Percentiles rank a stretch among this genome's conserved stretches.
Evolutionary conservation across 805 yeast genomes (phyloP).

Genomic region (Metschnikowia cubensis): DNA sequence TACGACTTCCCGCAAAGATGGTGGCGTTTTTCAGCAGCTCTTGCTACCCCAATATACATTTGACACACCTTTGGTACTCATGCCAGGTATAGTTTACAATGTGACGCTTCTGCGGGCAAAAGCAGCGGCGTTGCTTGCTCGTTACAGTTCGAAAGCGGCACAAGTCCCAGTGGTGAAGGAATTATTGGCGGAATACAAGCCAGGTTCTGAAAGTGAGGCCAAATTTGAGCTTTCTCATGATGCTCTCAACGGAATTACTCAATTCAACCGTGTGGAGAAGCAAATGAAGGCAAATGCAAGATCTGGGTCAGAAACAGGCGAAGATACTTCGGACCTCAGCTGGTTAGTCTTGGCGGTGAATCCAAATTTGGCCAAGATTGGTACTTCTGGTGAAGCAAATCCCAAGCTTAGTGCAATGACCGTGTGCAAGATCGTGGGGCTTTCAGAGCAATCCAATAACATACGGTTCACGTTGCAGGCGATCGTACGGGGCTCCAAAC

Average conservation of each 20-base stretch:
- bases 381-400: constrained; percentile 11
- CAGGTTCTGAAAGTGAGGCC: constrained; percentile 6
- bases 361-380: constrained; percentile 32
- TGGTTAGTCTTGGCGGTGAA: constrained; percentile 36
- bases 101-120: constrained; percentile 47
- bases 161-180: constrained; percentile 27
- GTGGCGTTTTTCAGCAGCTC: constrained; percentile 14
- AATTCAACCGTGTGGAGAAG: constrained; percentile 16
- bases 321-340: constrained; percentile 24
- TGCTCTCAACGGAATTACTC: constrained; percentile 30
- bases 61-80: constrained; percentile 44
- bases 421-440: constrained; percentile 44
- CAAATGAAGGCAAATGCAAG: constrained; percentile 1
- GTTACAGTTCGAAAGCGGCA: constrained; percentile 32
- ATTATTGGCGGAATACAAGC: constrained; percentile 34
- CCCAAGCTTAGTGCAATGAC: constrained; percentile 26
- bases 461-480: constrained; percentile 50
- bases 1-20: constrained; percentile 5
- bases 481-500: constrained; percentile 38
- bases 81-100: constrained; percentile 62
- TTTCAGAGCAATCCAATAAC: constrained; percentile 41
- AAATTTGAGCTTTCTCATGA: constrained; percentile 24
- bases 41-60: constrained; percentile 39
- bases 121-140: constrained; percentile 45
- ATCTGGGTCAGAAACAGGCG: background rate